Evolutionary conservation across 176 grass and related monocot genomes (phyloP).

Genomic region (Oryza coarctata): DNA sequence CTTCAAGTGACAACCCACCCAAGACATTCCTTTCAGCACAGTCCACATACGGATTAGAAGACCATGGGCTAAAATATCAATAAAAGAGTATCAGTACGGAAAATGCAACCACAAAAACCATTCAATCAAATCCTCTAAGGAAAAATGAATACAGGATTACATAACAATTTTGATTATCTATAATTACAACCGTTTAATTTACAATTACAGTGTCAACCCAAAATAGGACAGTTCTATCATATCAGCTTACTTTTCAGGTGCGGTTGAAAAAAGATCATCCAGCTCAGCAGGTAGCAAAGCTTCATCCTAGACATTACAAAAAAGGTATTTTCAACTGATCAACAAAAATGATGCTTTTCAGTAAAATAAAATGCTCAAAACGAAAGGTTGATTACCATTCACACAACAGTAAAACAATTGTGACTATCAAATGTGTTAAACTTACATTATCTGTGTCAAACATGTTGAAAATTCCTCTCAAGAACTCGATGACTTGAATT

Average conservation of each 20-base stretch:
- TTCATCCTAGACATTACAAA: conserved; percentile 60
- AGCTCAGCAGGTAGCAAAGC: conserved; percentile 80
- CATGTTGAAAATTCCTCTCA: conserved; percentile 83
- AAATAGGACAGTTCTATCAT: background rate
- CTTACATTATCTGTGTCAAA: conserved; percentile 92
- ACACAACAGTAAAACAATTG: background rate
- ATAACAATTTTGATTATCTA: background rate
- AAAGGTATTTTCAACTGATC: conserved; percentile 9
- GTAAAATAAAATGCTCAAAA: background rate
- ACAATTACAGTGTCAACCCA: background rate
- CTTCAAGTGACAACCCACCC: conserved; percentile 86
- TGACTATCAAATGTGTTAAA: conserved; percentile 14
- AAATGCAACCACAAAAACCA: conserved; percentile 9
- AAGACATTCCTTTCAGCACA: conserved; percentile 89
- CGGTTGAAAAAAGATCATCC: conserved; percentile 94
- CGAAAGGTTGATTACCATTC: background rate
- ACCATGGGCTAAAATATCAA: conserved; percentile 70
- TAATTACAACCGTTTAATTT: background rate
- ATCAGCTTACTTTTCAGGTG: conserved; percentile 78
- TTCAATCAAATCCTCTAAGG: background rate
- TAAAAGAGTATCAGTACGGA: background rate
- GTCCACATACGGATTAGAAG: conserved; percentile 66
- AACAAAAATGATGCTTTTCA: background rate
- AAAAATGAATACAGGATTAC: background rate
- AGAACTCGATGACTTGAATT: conserved; percentile 68